These are phyloP conservation scores for Hanseniaspora clermontiae DNA, from an alignment of 805 yeast species.

Conservation along the genomic window DNA sequence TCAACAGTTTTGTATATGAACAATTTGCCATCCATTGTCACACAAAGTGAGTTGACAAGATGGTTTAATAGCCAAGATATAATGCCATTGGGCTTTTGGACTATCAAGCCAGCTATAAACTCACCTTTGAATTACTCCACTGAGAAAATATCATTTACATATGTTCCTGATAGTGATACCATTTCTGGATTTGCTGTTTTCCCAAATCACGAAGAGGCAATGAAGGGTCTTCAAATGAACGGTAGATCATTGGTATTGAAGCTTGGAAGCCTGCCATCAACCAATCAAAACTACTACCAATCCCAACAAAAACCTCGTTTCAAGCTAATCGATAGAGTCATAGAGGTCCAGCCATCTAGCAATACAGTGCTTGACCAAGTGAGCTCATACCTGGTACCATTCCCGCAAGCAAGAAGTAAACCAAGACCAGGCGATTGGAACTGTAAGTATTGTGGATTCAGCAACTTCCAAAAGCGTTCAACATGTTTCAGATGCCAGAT, in stretches of 20 bases:
- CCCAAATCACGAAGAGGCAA: slow-evolving; percentile 73
- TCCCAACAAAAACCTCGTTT: slow-evolving; percentile 10
- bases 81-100: slow-evolving; percentile 82
- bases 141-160: slow-evolving; percentile 15
- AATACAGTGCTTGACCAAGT: slow-evolving; percentile 67
- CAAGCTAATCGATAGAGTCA: slow-evolving; percentile 42
- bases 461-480: slow-evolving; percentile 85
- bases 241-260: slow-evolving; percentile 39
- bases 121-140: slow-evolving; percentile 18
- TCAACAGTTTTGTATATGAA: slow-evolving; percentile 68
- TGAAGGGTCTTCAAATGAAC: slow-evolving; percentile 62
- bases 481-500: slow-evolving; percentile 72
- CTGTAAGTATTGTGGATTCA: slow-evolving; percentile 92
- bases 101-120: slow-evolving; percentile 45
- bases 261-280: slow-evolving; percentile 17
- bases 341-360: slow-evolving; percentile 82
- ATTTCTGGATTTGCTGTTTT: slow-evolving; percentile 76
- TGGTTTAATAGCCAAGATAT: slow-evolving; percentile 87
- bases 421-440: slow-evolving; percentile 98
- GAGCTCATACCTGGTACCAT: slow-evolving; percentile 66
- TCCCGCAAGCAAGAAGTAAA: slow-evolving; percentile 72
- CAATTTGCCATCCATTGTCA: slow-evolving; percentile 74
- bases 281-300: slow-evolving; percentile 32
- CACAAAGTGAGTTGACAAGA: slow-evolving; percentile 77
- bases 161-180: slow-evolving; percentile 37